Base-by-base conservation (phyloP, 1,139 yeast genomes). In the Lodderomyces jiufengensis region DNA sequence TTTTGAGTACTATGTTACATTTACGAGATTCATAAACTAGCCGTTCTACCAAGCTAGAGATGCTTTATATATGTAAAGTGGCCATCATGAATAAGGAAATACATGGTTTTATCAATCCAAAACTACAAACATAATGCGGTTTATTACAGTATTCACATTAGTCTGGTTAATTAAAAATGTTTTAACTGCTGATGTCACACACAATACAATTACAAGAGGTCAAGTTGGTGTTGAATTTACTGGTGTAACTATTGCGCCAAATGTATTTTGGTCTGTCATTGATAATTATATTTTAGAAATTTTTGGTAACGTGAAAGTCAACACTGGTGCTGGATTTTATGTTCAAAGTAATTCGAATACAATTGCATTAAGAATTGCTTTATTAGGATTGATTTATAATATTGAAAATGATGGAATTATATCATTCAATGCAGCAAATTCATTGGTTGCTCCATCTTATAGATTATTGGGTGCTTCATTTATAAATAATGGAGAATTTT, bases 251-350 rank as follows among this genome's bases (percentile, higher is more conserved):
- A 18, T 18, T 5, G 5, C 20, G 7, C 20, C 20, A 18, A 18
- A 18, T 33, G 63, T 50, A 9, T 59, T 48, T 39, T 62, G 57
- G 57, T 60, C 68, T 16, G 52, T 62, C 24, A 42, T 61, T 34
- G 48, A 61, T 41, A 60, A 60, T 39, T 55, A 55, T 13, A 33
- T 46, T 27, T 42, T 54, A 14, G 37, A 50, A 3, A 41, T 54
- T 29, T 46, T 48, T 15, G 63, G 64, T 12, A 31, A 38, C 11
- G 45, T 61, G 16, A 28, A 44, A n/a, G 44, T 42, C 21, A 32
- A 37, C 8, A 48, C 49, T 21, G 46, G 52, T 9, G 61, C 62
- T 34, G 53, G 48, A 2, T 55, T 59, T 31, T 60, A 51, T 38
- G 45, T 59, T 25, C 33, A 53, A 3, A 40, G 50, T 28, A 29